These are phyloP conservation scores for Citrus mangshanensis DNA, from an alignment of 345 rosid genomes.

Conservation along the genomic window DNA sequence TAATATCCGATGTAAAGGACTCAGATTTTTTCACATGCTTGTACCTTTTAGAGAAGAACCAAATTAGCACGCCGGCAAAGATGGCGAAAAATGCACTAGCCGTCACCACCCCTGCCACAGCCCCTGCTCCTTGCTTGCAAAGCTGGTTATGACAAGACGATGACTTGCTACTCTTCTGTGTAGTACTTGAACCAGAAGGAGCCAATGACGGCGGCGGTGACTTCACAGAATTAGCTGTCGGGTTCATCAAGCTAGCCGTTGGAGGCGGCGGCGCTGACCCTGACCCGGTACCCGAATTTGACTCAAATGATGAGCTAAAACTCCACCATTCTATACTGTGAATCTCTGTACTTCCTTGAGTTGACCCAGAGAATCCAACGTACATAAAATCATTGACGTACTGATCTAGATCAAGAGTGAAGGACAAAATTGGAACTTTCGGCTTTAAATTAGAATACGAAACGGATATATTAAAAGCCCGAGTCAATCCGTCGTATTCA, in stretches of 20 bases:
- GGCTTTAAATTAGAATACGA: conserved; percentile 93
- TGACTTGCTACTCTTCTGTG: conserved; percentile 34
- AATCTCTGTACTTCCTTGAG: conserved; percentile 95
- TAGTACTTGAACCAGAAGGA: conserved; percentile 39
- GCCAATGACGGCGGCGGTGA: conserved; percentile 66
- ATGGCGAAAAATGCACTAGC: conserved; percentile 88
- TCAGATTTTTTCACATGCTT: conserved; percentile 51
- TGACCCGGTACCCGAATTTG: conserved; percentile 32
- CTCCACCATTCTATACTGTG: conserved; percentile 98
- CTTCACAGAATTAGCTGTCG: conserved; percentile 59
- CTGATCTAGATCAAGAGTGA: conserved; percentile 64
- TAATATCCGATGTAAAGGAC: conserved; percentile 66
- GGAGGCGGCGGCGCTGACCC: conserved; percentile 44
- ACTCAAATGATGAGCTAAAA: conserved; percentile 66
- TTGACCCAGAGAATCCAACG: conserved; percentile 97
- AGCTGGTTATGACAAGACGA: conserved; percentile 81
- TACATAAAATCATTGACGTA: conserved; percentile 86
- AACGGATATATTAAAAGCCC: conserved; percentile 46
- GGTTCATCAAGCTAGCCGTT: conserved; percentile 54
- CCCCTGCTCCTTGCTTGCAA: conserved; percentile 82
- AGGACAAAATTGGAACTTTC: conserved; percentile 53
- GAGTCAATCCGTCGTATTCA: conserved; percentile 56
- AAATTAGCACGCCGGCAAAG: conserved; percentile 65
- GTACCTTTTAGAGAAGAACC: conserved; percentile 68
- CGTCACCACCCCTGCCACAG: conserved; percentile 93